Evolutionary conservation across 2,329 filamentous ascomycete species (phyloP), one percentile per base, ranked within the genome.

Genomic region (Hypocreales sp.): DNA sequence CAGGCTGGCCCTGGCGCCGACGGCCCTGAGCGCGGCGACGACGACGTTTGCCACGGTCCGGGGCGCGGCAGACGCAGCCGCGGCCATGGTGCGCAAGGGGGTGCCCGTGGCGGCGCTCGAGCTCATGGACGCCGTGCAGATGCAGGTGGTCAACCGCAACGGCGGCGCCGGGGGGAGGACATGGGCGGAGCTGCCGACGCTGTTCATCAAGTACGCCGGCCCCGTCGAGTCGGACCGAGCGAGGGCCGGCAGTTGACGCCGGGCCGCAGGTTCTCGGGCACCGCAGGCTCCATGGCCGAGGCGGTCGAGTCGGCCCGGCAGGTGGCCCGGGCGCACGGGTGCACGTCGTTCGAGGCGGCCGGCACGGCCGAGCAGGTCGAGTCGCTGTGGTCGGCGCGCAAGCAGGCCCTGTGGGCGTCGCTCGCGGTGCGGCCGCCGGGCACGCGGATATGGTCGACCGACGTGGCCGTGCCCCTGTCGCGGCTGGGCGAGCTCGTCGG

Each of bases 391-490:
- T 73, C 72, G 22, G 79, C 79, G 5, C 60, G 79, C 21, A 86
- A 84, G 41, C 67, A 79, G 41, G 77, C 76, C 0, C 55, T 84
- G 1, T 84, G 78, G 72, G 75, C 71, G 30, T 67, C 79, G 24
- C 71, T 80, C 50, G 72, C 74, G 0, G 67, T 75, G 50, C 64
- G 63, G 32, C 59, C 68, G 26, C 55, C 67, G 15, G 61, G 64
- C 0, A 60, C 62, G 3, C 67, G 77, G 38, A 67, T 83, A 15
- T 84, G 79, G 79, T 81, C 78, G 0, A 87, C 79, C 0, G 80
- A 87, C 44, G 79, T 86, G 13, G 79, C 79, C 0, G 80, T 86
- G 1, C 79, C 79, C 0, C 71, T 86, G 25, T 79, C 72, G 11
- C 60, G 62, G 21, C 53, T 87, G 34, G 70, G 79, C 2, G 70